phyloP scores from a whole-genome alignment of 2,329 filamentous ascomycete genomes.

The Diaporthe sp. region DNA sequence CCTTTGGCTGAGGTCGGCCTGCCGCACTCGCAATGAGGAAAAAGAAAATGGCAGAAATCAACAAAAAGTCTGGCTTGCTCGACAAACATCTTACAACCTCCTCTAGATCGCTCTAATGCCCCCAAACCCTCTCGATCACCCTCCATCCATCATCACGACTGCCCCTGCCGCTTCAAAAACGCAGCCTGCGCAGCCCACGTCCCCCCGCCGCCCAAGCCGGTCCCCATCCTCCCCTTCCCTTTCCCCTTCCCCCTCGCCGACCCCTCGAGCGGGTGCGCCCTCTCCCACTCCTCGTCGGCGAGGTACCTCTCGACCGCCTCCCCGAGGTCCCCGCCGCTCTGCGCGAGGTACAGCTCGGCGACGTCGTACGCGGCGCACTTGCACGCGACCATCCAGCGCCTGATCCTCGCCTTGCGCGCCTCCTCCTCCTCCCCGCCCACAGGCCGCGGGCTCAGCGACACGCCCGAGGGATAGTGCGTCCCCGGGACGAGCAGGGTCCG shows the following conservation, averaged over 20 bases:
- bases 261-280: constrained; percentile 69
- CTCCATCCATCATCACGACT: constrained; percentile 10
- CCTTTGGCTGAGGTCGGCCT: constrained; percentile 8
- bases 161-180: constrained; percentile 34
- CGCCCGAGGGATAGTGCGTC: constrained; percentile 64
- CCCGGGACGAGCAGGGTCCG: constrained; percentile 79
- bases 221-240: not conserved
- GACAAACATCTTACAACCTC: constrained; percentile 22
- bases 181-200: constrained; percentile 38
- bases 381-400: constrained; percentile 83
- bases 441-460: constrained; percentile 72
- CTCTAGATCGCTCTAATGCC: not conserved
- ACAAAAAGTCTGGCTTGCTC: constrained; percentile 6
- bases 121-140: not conserved
- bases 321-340: constrained; percentile 75
- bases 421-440: constrained; percentile 83
- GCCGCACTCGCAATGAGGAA: not conserved
- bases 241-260: constrained; percentile 46
- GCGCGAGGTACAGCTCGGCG: constrained; percentile 80
- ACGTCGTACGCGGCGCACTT: constrained; percentile 84
- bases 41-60: constrained; percentile 18
- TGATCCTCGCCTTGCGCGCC: constrained; percentile 75
- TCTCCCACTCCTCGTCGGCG: constrained; percentile 83
- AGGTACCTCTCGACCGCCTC: constrained; percentile 73
- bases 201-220: constrained; percentile 11